phyloP scores from a whole-genome alignment of 75 land plant genomes.

The Picea glauca region DNA sequence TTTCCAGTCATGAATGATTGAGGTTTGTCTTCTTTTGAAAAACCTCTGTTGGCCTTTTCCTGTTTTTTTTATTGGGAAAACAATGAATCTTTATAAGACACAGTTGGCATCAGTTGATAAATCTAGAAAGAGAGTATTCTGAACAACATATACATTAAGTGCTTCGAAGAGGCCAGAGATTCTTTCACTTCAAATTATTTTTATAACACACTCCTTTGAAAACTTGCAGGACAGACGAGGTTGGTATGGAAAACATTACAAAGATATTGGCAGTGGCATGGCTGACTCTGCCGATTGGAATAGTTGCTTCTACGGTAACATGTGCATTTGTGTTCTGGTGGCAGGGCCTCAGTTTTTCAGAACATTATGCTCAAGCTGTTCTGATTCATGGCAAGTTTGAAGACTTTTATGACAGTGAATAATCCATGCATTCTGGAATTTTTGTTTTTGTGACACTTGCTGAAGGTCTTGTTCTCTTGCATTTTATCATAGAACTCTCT shows the following conservation, averaged over 20 bases:
- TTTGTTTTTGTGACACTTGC: not conserved
- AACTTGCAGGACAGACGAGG: slow-evolving; percentile 32
- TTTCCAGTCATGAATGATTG: not conserved
- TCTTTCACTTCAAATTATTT: not conserved
- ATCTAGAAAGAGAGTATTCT: too few species aligned
- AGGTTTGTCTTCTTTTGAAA: not conserved
- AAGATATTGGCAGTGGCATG: slow-evolving; percentile 69
- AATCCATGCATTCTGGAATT: not conserved
- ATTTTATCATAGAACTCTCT: not conserved
- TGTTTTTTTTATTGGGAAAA: not conserved
- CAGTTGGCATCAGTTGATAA: too few species aligned
- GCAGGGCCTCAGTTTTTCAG: slow-evolving; percentile 51
- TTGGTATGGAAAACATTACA: slow-evolving; percentile 24
- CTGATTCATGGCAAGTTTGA: slow-evolving; percentile 63
- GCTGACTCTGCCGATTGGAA: slow-evolving; percentile 78
- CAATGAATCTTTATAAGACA: too few species aligned
- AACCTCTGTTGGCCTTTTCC: not conserved
- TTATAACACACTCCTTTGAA: not conserved
- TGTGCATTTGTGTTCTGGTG: slow-evolving; percentile 62
- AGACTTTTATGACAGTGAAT: not conserved
- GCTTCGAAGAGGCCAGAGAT: not conserved
- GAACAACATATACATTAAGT: not conserved
- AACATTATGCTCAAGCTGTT: slow-evolving; percentile 66
- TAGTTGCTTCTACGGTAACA: slow-evolving; percentile 42
- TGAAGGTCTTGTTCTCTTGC: not conserved